Base-by-base conservation (phyloP, 805 yeast species). In the Babjeviella inositovora region DNA sequence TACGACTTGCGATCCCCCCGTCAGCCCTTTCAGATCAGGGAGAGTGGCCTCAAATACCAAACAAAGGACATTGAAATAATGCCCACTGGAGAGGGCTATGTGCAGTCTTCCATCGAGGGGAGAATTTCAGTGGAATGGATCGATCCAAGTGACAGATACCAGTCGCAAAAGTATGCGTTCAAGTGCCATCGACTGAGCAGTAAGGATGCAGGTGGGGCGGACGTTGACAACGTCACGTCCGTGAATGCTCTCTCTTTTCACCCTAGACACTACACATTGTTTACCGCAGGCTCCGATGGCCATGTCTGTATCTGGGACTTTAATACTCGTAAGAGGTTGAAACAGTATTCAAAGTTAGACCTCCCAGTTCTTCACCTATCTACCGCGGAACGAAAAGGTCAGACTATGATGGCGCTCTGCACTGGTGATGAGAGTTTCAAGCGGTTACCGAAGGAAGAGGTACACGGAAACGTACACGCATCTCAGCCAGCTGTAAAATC, bases 81-180 rank as follows among this genome's bases (percentile, higher is more conserved):
- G 33, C 75, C 77, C 0, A 47, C 55, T 25, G 58, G 58, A 3
- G 41, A 49, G 32, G 90, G 74, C 6, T 73, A 63, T 40, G 81
- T 73, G 0, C 58, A 71, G 15, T 55, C 81, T 14, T 71, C 87
- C 2, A 56, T 81, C n/a, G 93, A 80, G 35, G 93, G 93, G 0
- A 52, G 92, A 14, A 82, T 76, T 1, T 70, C 84, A 0, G 63
- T 81, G 14, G 87, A 80, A 30, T 71, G 57, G 34, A 64, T 72
- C 25, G 66, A 70, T 25, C 60, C 66, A 4, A 43, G 57, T 3
- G 53, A 57, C 2, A 47, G 47, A 20, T 37, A 38, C 4, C 61
- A 49, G 24, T 32, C 43, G 2, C 47, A 53, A 27, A 62, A 68
- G 26, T 84, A 72, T 42, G 87, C 93, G 0, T 82, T 82, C 54